Conservation (phyloP, 2,329 filamentous ascomycete genomes). For the Aureobasidium melanogenum region DNA sequence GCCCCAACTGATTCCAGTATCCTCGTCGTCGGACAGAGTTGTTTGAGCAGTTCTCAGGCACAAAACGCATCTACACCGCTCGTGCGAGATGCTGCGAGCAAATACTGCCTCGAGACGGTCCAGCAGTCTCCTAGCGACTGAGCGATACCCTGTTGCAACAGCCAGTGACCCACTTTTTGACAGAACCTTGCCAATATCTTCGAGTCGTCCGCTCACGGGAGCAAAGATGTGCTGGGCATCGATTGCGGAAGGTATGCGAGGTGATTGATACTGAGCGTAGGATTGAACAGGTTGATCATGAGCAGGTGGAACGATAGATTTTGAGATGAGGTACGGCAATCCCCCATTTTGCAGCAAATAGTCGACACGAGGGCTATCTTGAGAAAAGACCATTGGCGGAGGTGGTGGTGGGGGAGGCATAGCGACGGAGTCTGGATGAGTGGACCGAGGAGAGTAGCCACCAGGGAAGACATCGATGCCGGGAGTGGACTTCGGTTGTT, state of each 20-base stretch:
- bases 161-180: constrained; percentile 79
- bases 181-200: constrained; percentile 78
- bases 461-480: constrained; percentile 28
- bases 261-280: constrained; percentile 47
- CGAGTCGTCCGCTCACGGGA: constrained; percentile 71
- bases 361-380: constrained; percentile 74
- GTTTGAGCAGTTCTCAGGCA: constrained; percentile 49
- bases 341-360: constrained; percentile 88
- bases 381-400: constrained; percentile 53
- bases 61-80: constrained; percentile 80
- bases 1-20: constrained; percentile 79
- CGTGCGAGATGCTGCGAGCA: constrained; percentile 77
- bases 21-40: constrained; percentile 41
- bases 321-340: constrained; percentile 60
- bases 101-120: constrained; percentile 93
- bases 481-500: constrained; percentile 24
- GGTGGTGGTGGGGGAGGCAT: constrained; percentile 59
- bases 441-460: constrained; percentile 32
- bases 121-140: constrained; percentile 79
- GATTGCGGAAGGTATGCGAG: constrained; percentile 32
- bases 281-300: constrained; percentile 46
- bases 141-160: constrained; percentile 89
- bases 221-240: constrained; percentile 69
- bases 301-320: constrained; percentile 60
- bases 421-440: constrained; percentile 18